A percentile compares a stretch with the other conserved stretches of the same genome.
These are phyloP conservation scores for Mycena filopes DNA, from an alignment of 768 basidiomycete species.

Conservation along the genomic window DNA sequence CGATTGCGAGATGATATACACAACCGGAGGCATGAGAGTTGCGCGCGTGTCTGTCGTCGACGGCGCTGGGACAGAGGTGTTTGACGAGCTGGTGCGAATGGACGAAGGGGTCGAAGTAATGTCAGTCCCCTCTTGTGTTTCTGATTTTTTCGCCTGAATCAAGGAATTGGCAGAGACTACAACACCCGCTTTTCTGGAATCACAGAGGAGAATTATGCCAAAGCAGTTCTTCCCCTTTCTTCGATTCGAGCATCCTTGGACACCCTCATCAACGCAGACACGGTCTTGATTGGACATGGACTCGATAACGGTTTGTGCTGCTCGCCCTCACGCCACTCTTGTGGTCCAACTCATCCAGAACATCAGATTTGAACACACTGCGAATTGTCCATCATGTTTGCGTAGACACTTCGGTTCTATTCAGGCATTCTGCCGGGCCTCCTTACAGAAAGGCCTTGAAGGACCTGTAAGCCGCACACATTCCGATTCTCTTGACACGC, in stretches of 20 bases:
- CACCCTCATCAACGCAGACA: constrained; percentile 76
- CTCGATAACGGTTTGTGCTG: constrained; percentile 98
- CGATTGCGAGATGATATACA: constrained; percentile 98
- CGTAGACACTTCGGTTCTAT: constrained; percentile 89
- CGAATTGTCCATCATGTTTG: constrained; percentile 87
- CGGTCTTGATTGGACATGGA: constrained; percentile 90
- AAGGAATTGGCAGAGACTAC: constrained; percentile 69
- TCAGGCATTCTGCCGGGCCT: constrained; percentile 78
- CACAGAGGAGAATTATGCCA: constrained; percentile 63
- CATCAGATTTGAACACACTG: constrained; percentile 89
- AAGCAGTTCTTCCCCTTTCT: constrained; percentile 73
- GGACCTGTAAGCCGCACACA: constrained; percentile 67
- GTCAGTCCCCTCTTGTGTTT: constrained; percentile 52
- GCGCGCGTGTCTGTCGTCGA: constrained; percentile 93
- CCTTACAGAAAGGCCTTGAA: constrained; percentile 87
- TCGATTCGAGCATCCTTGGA: constrained; percentile 77
- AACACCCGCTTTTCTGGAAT: constrained; percentile 94
- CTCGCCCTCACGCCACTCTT: too few species aligned
- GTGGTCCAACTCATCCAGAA: too few species aligned
- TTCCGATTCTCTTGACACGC: constrained; percentile 29
- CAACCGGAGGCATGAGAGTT: constrained; percentile 91
- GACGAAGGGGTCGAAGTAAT: constrained; percentile 83
- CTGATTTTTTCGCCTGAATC: constrained; percentile 9
- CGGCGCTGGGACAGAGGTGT: constrained; percentile 73
- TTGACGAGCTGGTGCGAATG: constrained; percentile 87